Percentiles rank a stretch among this genome's conserved stretches.
Evolutionary conservation across 2,329 filamentous ascomycete genomes (phyloP).

Genomic region (Pseudogymnoascus sp.): DNA sequence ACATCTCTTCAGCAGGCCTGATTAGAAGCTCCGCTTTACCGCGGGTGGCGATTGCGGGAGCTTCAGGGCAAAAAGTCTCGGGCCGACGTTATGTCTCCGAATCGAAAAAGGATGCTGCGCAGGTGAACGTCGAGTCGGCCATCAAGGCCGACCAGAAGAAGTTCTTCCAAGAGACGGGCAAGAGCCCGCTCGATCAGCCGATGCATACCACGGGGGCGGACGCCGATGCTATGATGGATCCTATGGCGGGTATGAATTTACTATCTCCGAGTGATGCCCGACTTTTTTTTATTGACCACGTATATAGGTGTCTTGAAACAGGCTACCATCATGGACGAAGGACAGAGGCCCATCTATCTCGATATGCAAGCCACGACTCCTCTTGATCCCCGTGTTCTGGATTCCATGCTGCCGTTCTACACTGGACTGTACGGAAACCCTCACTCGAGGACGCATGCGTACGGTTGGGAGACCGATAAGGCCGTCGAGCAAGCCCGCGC

Average conservation of each 20-base stretch:
- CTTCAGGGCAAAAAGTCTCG: conserved; percentile 19
- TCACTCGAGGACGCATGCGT: conserved; percentile 93
- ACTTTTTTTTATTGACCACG: conserved; percentile 20
- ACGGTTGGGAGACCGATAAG: conserved; percentile 97
- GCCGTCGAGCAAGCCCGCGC: conserved; percentile 79
- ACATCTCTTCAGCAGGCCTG: conserved; percentile 21
- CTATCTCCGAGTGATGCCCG: conserved; percentile 12
- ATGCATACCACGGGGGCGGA: conserved; percentile 23
- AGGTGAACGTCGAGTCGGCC: conserved; percentile 72
- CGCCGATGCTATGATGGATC: conserved; percentile 61
- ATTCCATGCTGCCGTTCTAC: conserved; percentile 93
- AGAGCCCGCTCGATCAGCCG: conserved; percentile 22
- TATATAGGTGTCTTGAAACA: conserved; percentile 68
- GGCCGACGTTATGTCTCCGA: conserved; percentile 73
- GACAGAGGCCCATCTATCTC: conserved; percentile 88
- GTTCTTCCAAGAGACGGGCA: conserved; percentile 49
- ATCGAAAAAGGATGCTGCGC: conserved; percentile 68
- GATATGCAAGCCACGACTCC: conserved; percentile 98
- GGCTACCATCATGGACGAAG: conserved; percentile 86
- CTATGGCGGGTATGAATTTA: conserved; percentile 53
- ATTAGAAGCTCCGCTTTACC: conserved; percentile 20
- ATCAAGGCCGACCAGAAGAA: conserved; percentile 81
- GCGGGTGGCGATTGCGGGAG: conserved; percentile 18
- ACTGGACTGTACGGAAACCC: conserved; percentile 94
- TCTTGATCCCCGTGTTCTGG: conserved; percentile 85